A percentile compares a stretch with the other conserved stretches of the same genome.
phyloP scores from a whole-genome alignment of 108 stramenopile species.

The Fragilaria radians region DNA sequence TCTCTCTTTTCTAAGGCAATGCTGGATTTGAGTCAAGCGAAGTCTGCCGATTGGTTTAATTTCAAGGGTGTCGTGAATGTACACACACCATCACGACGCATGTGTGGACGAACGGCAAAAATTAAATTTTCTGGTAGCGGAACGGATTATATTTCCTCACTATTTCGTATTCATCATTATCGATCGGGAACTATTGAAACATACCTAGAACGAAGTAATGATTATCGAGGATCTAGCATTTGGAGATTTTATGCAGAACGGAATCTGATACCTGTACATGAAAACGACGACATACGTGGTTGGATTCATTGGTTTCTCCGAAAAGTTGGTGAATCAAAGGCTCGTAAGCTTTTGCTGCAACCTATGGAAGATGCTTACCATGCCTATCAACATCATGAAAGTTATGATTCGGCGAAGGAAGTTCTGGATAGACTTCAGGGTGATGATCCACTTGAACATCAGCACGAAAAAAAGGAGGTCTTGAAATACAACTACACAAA shows the following conservation, averaged over 20 bases:
- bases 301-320: neutral
- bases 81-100: slow-evolving; percentile 5
- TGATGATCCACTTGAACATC: neutral
- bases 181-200: slow-evolving; percentile 6
- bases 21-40: slow-evolving; percentile 8
- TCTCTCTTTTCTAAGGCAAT: slow-evolving; percentile 10
- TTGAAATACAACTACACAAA: neutral
- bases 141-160: slow-evolving; percentile 9
- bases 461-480: neutral
- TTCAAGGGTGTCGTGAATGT: slow-evolving; percentile 3
- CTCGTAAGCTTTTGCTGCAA: neutral
- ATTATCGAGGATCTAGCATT: slow-evolving; percentile 7
- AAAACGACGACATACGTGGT: neutral
- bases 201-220: slow-evolving; percentile 9
- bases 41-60: neutral
- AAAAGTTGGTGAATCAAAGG: neutral
- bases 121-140: slow-evolving; percentile 1
- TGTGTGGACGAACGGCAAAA: slow-evolving; percentile 10
- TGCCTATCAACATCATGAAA: neutral
- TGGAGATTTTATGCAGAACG: neutral
- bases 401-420: neutral
- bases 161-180: slow-evolving; percentile 17
- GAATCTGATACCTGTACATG: neutral
- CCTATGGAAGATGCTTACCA: neutral
- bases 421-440: neutral